These are phyloP conservation scores for Crithidia brevicula DNA, from an alignment of 208 protist species.

Conservation along the genomic window DNA sequence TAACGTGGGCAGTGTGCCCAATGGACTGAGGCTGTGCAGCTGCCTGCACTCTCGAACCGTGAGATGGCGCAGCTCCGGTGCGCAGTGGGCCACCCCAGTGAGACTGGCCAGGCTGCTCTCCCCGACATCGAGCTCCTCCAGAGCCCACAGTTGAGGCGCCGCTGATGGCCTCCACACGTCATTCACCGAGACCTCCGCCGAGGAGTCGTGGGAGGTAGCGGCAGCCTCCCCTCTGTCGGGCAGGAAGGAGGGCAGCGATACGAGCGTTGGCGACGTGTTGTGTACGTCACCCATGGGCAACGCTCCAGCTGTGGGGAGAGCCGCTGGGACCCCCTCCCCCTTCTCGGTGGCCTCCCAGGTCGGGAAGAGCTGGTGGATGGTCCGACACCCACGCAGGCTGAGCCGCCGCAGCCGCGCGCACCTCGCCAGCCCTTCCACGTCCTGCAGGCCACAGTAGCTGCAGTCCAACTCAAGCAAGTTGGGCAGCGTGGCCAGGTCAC, in stretches of 20 bases:
- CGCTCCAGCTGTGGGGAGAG: no score
- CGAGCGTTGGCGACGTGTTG: no score
- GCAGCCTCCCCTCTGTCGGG: not conserved
- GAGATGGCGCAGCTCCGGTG: conserved; percentile 29
- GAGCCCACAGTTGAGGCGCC: no score
- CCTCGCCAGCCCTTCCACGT: conserved; percentile 2
- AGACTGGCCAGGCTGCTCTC: conserved; percentile 20
- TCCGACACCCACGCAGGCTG: conserved; percentile 19
- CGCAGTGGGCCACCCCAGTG: conserved; percentile 4
- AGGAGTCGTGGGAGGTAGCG: not conserved
- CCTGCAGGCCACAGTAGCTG: conserved; percentile 17
- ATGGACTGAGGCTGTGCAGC: conserved; percentile 27
- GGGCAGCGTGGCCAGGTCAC: conserved; percentile 20
- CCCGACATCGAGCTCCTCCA: conserved; percentile 30
- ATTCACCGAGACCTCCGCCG: no score
- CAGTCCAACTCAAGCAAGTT: conserved; percentile 21
- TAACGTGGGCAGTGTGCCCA: conserved; percentile 13
- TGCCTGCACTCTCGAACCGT: conserved; percentile 24
- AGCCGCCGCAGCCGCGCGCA: conserved; percentile 18
- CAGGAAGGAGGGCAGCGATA: not conserved
- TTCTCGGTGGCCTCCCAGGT: not conserved
- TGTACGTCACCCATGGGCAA: no score
- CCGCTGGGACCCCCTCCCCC: no score
- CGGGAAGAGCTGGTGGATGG: conserved; percentile 16
- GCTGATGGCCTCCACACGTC: no score